Base-by-base conservation (phyloP, 768 basidiomycete genomes). In the Rhodotorula kratochvilovae region DNA sequence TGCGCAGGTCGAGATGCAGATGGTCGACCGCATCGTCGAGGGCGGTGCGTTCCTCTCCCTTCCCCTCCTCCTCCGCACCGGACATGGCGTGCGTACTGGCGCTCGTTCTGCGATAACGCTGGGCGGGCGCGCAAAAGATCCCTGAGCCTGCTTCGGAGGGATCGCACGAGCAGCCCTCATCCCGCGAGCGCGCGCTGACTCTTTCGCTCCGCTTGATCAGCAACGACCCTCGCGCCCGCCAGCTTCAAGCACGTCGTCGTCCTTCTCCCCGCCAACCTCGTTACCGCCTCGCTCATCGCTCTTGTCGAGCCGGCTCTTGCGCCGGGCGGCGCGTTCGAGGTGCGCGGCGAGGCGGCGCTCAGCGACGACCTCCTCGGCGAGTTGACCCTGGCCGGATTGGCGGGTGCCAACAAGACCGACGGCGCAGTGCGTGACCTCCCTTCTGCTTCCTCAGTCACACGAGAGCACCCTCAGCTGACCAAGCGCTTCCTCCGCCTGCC, bases 11-110 rank as follows among this genome's bases (percentile, higher is more conserved):
- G 90, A 93, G 76, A 88, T 85, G 77, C 87, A 91, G 78, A 86
- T 93, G 82, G 81, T 92, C 39, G 91, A 94, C 79, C 84, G 92
- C 70, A 81, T 94, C 71, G 82, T 91, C 25, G 91, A 90, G 80
- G 85, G 86, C 82, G 91, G 91, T 92, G 77, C 63, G 84, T 67
- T 23, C 43, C 58, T n/a, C 21, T n/a, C 35, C 17, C 16, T 16
- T 23, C 23, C 33, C 19, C 11, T 17, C 39, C 4, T 19, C 21
- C 10, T 5, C 25, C 42, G 5, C 5, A 21, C 45, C 43, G 53
- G 23, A 25, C 42, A 21, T 15, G 33, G 55, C 33, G 21, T 2
- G n/a, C 36, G 36, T 10, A n/a, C 7, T n/a, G 15, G 51, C 51
- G n/a, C 51, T 15, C 3, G n/a, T 4, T 13, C 13, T 16, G n/a